Evolutionary conservation across 1,139 yeast genomes (phyloP), one percentile per base, ranked within the genome.

Genomic region (Magnusiomyces ingens): DNA sequence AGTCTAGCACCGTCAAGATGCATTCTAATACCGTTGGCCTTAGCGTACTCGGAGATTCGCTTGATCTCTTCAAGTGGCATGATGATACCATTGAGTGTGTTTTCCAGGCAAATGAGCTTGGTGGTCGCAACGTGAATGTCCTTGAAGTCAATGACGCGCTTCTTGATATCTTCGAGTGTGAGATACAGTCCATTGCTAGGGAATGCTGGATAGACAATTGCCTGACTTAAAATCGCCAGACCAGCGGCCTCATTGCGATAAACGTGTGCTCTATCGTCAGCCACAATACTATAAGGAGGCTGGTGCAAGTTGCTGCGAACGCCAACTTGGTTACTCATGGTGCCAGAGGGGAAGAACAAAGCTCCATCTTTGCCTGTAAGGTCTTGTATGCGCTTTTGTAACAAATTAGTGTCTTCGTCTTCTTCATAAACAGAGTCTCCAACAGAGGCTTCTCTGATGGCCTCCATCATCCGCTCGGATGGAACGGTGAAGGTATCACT

Each of bases 1-100:
- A 91, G 74, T 62, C 98, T 78, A n/a, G 98, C 98, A 59, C 98
- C 98, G 66, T 91, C 98, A 64, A 90, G 80, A 67, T 91, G 98
- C 64, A 90, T 72, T 60, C 74, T 77, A 58, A 90, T 75, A 54
- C 78, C 78, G 62, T 84, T 76, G 52, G 75, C 79, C 57, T 77
- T 73, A 60, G 95, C 89, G 75, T 87, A 89, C 55, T 73, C 76
- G 52, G 87, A 78, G 61, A 91, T 90, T 59, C 82, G 78, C 58
- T 75, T 73, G 59, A 91, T 79, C 67, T 91, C 97, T 49, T 85
- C 94, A 51, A 86, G 65, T 13, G 97, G 98, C 69, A 82, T 78
- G 46, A 90, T 72, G 50, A 85, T 79, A 48, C 98, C 98, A 62
- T 86, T 91, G 48, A 89, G 69, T 2, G 98, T 90, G 71, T 90